Percentiles rank a stretch among this genome's conserved stretches.
These are phyloP conservation scores for Amauroascus verrucosus DNA, from an alignment of 2,329 filamentous ascomycete species.

Conservation along the genomic window DNA sequence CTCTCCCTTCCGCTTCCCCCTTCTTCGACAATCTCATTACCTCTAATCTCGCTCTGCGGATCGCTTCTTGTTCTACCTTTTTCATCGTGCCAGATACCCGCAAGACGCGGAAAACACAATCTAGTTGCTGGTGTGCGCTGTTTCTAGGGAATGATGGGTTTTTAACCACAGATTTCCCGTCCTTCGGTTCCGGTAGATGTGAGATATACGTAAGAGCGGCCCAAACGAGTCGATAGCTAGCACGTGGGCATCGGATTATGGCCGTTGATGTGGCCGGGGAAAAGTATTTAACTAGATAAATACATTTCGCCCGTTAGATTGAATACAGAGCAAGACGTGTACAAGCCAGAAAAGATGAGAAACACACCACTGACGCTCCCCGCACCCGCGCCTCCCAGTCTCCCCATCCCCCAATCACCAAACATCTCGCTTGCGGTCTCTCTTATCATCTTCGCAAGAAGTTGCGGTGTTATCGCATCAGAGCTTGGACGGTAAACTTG, in stretches of 20 bases:
- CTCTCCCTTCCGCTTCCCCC: slow-evolving; percentile 37
- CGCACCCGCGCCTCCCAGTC: slow-evolving; percentile 52
- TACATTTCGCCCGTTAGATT: not conserved
- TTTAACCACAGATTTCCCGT: slow-evolving; percentile 1
- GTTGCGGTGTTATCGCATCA: slow-evolving; percentile 55
- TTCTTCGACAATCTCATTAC: slow-evolving; percentile 56
- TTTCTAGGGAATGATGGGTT: not conserved
- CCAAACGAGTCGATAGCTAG: slow-evolving; percentile 82
- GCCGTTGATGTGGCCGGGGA: slow-evolving; percentile 88
- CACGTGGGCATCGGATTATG: slow-evolving; percentile 73
- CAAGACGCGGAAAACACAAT: slow-evolving; percentile 74
- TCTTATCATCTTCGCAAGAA: slow-evolving; percentile 60
- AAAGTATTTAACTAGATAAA: slow-evolving; percentile 72
- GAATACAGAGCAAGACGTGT: not conserved
- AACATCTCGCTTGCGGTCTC: slow-evolving; percentile 62
- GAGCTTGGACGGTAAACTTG: slow-evolving; percentile 70
- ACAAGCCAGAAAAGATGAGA: not conserved
- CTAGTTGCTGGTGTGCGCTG: slow-evolving; percentile 19
- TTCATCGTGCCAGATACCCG: slow-evolving; percentile 86
- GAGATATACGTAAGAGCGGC: slow-evolving; percentile 74
- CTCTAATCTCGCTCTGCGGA: slow-evolving; percentile 62
- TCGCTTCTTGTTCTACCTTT: slow-evolving; percentile 82
- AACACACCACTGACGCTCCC: slow-evolving; percentile 56
- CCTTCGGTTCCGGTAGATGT: slow-evolving; percentile 51
- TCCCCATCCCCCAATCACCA: slow-evolving; percentile 69